These are phyloP conservation scores for Collybiopsis confluens DNA, from an alignment of 768 basidiomycete genomes.

Conservation along the genomic window DNA sequence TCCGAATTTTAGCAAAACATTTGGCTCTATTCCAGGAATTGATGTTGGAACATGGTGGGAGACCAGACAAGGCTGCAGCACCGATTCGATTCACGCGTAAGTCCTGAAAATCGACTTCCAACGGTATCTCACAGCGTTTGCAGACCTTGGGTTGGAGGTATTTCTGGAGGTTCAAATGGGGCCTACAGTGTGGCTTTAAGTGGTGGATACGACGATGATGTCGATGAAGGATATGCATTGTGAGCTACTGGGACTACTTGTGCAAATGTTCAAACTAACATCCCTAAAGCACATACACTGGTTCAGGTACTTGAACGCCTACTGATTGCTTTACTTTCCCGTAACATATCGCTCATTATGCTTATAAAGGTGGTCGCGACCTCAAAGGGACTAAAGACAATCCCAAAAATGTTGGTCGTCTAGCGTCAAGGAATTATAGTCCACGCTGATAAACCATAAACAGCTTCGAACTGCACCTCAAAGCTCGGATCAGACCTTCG, in stretches of 20 bases:
- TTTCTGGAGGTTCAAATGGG: constrained; percentile 60
- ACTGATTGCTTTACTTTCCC: not conserved
- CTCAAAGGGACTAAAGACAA: constrained; percentile 77
- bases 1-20: constrained; percentile 53
- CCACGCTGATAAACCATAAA: not conserved
- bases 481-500: constrained; percentile 78
- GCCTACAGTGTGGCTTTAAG: constrained; percentile 85
- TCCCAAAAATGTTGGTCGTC: constrained; percentile 72
- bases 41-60: constrained; percentile 84
- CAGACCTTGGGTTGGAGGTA: constrained; percentile 80
- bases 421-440: too few species aligned
- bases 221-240: constrained; percentile 81
- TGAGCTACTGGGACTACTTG: constrained; percentile 32
- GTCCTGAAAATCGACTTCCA: constrained; percentile 23
- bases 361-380: constrained; percentile 68
- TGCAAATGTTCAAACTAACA: not conserved
- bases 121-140: constrained; percentile 5
- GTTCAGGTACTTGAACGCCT: constrained; percentile 50
- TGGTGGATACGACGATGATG: constrained; percentile 85
- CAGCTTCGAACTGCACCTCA: constrained; percentile 89
- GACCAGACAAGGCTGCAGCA: constrained; percentile 63
- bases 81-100: constrained; percentile 82
- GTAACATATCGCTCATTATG: not conserved
- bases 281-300: constrained; percentile 71
- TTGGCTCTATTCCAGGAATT: constrained; percentile 77